Base-by-base conservation (phyloP, 2,329 filamentous ascomycete genomes). In the Seiridium unicorne region DNA sequence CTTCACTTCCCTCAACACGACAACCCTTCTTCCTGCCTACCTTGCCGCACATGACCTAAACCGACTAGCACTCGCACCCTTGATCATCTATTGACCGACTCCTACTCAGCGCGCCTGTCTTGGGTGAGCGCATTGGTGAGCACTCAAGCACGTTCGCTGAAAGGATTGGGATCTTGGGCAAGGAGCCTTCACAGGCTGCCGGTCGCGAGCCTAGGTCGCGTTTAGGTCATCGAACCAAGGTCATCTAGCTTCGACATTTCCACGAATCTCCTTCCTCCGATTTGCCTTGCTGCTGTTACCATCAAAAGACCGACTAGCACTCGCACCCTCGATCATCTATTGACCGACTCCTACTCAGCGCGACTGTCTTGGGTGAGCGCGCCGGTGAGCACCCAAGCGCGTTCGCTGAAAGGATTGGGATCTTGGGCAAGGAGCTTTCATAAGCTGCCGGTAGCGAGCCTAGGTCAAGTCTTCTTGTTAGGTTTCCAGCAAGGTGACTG, bases 101-200 rank as follows among this genome's bases (percentile, higher is more conserved):
- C 54, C 59, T 60, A 60, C 54, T 57, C 55, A 32, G 55, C 42
- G 38, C 34, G 51, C 34, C 32, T 38, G 51, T 32, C 13, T 2
- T 47, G 49, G 38, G 11, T 44, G 53, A 54, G 44, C 55, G 58
- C 36, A 51, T 53, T 32, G 44, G 49, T 36, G 18, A 55, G n/a
- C 51, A 55, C n/a, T 34, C 59, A 32, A 60, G 59, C 59, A 46
- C 59, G n/a, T 44, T 57, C 59, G 54, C 35, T 46, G 59, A 60
- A 60, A 60, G 59, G 59, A 60, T 55, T 49, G 51, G 59, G 59
- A 60, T 60, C 59, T 57, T 57, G 59, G 59, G 59, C 40, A 60
- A 60, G 53, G 47, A 54, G 55, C 55, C 58, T 49, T 44, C 44
- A 32, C 57, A n/a, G 57, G 57, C 51, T 44, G 42, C 51, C 57